Percentiles rank a stretch among this genome's conserved stretches.
Conservation (phyloP, 2,329 filamentous ascomycete genomes). For the Ascochyta pisi region DNA sequence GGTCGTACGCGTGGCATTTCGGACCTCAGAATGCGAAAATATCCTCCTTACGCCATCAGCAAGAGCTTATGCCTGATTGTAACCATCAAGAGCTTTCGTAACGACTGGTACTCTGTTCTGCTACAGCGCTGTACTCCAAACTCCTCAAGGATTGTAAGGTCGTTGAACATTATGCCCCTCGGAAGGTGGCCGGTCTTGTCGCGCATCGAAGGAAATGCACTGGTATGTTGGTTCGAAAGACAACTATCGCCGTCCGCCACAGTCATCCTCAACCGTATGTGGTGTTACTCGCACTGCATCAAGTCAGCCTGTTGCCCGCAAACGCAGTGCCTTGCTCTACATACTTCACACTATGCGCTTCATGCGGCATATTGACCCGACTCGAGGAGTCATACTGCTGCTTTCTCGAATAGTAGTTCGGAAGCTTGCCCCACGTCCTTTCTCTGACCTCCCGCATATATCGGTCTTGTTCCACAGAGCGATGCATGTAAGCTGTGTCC, state of each 20-base stretch:
- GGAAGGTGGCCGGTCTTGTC: neutral
- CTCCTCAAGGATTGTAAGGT: neutral
- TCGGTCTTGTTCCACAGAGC: slow-evolving; percentile 37
- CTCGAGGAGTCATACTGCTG: slow-evolving; percentile 8
- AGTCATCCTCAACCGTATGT: slow-evolving; percentile 5
- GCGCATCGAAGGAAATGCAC: neutral
- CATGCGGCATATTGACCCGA: slow-evolving; percentile 15
- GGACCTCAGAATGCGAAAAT: neutral
- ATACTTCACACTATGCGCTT: slow-evolving; percentile 20
- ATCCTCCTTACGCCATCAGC: neutral
- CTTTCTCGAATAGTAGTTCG: slow-evolving; percentile 2
- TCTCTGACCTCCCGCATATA: slow-evolving; percentile 45
- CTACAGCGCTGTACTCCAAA: neutral
- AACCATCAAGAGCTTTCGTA: neutral
- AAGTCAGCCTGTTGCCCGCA: neutral
- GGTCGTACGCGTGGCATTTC: neutral
- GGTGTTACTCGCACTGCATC: slow-evolving; percentile 9
- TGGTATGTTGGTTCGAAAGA: neutral
- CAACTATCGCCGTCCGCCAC: neutral
- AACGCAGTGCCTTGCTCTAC: neutral
- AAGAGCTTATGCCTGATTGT: neutral
- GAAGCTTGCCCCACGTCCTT: slow-evolving; percentile 30
- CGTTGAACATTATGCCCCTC: neutral
- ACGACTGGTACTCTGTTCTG: neutral
- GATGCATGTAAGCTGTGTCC: slow-evolving; percentile 3